Evolutionary conservation across 371 early-diverging fungal genomes (phyloP), one percentile per base, ranked within the genome.

Genomic region (Chytridium lagenaria): DNA sequence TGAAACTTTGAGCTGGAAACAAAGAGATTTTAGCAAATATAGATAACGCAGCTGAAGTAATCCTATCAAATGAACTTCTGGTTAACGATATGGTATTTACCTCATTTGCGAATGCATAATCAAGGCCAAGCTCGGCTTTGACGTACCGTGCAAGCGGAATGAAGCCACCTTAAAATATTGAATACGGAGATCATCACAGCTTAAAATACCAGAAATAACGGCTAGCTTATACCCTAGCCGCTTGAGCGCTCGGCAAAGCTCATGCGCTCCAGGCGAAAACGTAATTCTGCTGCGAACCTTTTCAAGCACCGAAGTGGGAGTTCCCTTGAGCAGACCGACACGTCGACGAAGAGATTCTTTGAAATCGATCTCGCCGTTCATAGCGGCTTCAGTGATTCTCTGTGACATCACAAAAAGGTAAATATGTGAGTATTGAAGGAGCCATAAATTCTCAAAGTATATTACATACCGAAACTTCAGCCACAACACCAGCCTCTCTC

Each of bases 71-170:
- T n/a, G n/a, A n/a, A n/a, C n/a, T n/a, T n/a, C n/a, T n/a, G n/a
- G n/a, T n/a, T n/a, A n/a, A n/a, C n/a, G n/a, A n/a, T n/a, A n/a
- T n/a, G n/a, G n/a, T n/a, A n/a, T n/a, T 16, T 69, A 91, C 89
- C 83, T 95, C 91, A 78, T 98, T 98, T 10, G 98, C 99, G 86
- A 95, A 97, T 1, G 96, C 95, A 79, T 96, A 97, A 82, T 98
- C 99, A 34, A 98, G 85, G 1, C 92, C 92, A 31, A 98, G 86
- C 68, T 93, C 91, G 30, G 88, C 80, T 80, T 95, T 95, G 59
- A 98, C 97, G 78, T 94, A 92, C 16, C 84, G 74, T 0, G 97
- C 98, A 51, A 98, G 81, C 3, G 97, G 98, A 80, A 94, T 87
- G 76, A 98, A 98, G 1, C 99, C 98, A 74, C 97, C 90, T 88